Percentiles rank a stretch among this genome's conserved stretches.
phyloP scores from a whole-genome alignment of 148 eudicot genomes.

The Camellia lanceoleosa region DNA sequence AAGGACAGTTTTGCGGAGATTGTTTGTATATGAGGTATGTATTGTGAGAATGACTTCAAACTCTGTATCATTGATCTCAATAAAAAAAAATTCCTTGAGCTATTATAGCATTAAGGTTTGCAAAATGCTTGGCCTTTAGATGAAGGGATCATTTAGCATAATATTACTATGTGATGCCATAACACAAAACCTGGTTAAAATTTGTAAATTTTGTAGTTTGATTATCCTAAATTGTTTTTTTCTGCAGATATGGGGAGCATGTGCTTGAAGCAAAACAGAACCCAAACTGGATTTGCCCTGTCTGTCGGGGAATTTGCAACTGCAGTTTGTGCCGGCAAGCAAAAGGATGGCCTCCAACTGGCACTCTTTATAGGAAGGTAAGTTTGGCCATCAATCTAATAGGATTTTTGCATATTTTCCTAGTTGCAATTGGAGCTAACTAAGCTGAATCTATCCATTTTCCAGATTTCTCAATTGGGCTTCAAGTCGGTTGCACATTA shows the following conservation, averaged over 20 bases:
- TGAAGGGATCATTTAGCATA: too few species aligned
- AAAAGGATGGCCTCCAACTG: constrained; percentile 92
- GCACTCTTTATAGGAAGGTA: constrained; percentile 64
- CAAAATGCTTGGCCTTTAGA: too few species aligned
- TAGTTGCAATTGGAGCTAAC: not conserved
- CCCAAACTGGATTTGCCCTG: constrained; percentile 86
- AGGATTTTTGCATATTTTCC: not conserved
- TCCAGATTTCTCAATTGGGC: constrained; percentile 62
- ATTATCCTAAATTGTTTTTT: too few species aligned
- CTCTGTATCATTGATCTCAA: not conserved
- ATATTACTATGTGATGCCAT: too few species aligned
- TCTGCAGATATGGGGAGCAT: constrained; percentile 85
- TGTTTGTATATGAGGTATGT: constrained; percentile 81
- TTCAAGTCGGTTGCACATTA: constrained; percentile 92
- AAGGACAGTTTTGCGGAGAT: constrained; percentile 98
- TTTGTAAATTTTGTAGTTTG: too few species aligned
- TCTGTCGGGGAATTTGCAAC: constrained; percentile 94
- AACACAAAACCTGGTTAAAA: too few species aligned
- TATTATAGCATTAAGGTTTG: not conserved
- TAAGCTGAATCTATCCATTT: not conserved
- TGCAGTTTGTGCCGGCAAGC: constrained; percentile 92
- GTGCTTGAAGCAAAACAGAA: constrained; percentile 80
- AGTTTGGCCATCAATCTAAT: not conserved
- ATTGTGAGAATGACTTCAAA: not conserved
- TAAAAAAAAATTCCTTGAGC: not conserved